Percentiles rank a stretch among this genome's conserved stretches.
These are phyloP conservation scores for Citrullus amarus DNA, from an alignment of 306 rosid species.

Conservation along the genomic window DNA sequence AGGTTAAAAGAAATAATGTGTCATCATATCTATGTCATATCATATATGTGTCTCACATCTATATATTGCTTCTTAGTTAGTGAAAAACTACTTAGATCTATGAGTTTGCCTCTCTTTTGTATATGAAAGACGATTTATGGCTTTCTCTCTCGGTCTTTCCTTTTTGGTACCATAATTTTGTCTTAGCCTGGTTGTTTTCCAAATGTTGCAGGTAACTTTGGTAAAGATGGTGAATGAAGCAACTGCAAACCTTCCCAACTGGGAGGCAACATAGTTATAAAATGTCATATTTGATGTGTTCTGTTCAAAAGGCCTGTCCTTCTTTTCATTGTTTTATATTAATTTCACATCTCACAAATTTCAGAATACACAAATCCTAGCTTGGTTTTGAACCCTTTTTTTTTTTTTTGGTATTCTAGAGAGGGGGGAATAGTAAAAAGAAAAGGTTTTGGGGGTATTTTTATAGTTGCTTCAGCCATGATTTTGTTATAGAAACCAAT, in stretches of 20 bases:
- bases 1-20: too few species aligned
- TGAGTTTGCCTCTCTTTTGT: too few species aligned
- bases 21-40: too few species aligned
- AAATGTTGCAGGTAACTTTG: neutral
- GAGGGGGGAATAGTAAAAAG: neutral
- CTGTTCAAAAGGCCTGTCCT: neutral
- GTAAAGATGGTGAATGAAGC: slow-evolving; percentile 52
- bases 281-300: neutral
- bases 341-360: neutral
- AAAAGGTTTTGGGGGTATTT: neutral
- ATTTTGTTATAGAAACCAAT: neutral
- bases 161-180: neutral
- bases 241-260: slow-evolving; percentile 59
- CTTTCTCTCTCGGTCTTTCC: too few species aligned
- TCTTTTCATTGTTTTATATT: neutral
- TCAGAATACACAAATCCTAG: neutral
- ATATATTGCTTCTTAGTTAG: too few species aligned
- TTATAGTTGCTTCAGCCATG: neutral
- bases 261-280: slow-evolving; percentile 27
- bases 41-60: too few species aligned
- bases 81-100: too few species aligned
- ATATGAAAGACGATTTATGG: too few species aligned
- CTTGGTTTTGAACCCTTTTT: neutral
- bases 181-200: neutral
- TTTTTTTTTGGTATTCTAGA: neutral